Evolutionary conservation across 306 rosid genomes (phyloP), one percentile per base, ranked within the genome.

Genomic region (Cicer cuneatum): DNA sequence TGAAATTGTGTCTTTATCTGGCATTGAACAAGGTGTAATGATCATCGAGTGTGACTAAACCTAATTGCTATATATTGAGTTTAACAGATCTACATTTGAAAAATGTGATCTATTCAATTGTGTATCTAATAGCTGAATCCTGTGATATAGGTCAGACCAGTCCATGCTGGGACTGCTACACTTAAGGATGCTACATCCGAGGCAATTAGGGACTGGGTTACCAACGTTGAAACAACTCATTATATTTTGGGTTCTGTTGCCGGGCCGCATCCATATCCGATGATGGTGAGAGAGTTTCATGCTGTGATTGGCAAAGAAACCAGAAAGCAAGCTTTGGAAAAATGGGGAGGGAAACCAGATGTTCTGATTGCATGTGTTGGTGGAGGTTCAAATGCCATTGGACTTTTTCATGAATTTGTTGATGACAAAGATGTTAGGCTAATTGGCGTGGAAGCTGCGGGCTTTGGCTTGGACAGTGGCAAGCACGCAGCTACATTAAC

Each of bases 191-290:
- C 98, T 39, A 94, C 98, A 9, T 94, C 98, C 15, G 97, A 94
- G 79, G 97, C 98, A 47, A 94, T 94, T 43, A 89, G 98, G 87
- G 97, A 94, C 59, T 94, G 98, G 98, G 98, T 94, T 79, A 94
- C 98, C 33, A 91, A 94, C 64, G 98, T 94, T 4, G 98, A 94
- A 87, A 94, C 98, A 9, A 94, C 98, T 73, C 98, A 94, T 83
- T 94, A 94, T 72, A 91, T 94, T 78, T 82, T 94, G 88, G 98
- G 98, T 53, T 94, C 98, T 18, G 97, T 94, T 71, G 98, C 98
- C 2, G 98, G 98, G 16, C 98, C 98, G 0, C 98, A 94, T 80
- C 98, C 98, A 10, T 94, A 94, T 77, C 98, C 98, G 12, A 91
- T 91, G 97, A 94, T 94, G 98, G 98, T 94, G 6, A 81, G 98